Percentiles rank a stretch among this genome's conserved stretches.
Evolutionary conservation across 495 filamentous ascomycete species (phyloP).

Genomic region (Aspergillus mulundensis): DNA sequence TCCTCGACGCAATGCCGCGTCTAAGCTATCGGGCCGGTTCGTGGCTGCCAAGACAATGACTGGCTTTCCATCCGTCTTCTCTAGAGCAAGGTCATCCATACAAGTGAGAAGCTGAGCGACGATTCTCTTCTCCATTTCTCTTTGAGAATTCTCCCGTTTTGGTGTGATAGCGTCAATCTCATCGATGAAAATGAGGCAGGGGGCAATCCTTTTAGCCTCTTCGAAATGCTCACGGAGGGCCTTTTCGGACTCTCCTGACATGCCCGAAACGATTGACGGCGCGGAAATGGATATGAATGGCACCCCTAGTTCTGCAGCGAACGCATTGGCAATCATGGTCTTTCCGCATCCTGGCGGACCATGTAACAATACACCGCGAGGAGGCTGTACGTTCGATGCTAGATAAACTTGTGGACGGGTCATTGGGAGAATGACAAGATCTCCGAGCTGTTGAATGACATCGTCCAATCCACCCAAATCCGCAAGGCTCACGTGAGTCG

Average conservation of each 20-base stretch:
- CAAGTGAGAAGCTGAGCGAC: slow-evolving; percentile 90
- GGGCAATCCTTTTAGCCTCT: slow-evolving; percentile 80
- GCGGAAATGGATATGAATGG: slow-evolving; percentile 87
- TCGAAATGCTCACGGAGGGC: slow-evolving; percentile 87
- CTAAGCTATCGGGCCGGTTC: slow-evolving; percentile 85
- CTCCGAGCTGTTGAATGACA: slow-evolving; percentile 69
- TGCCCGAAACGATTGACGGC: slow-evolving; percentile 84
- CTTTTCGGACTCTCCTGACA: slow-evolving; percentile 96
- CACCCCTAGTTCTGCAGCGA: slow-evolving; percentile 78
- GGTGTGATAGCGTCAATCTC: slow-evolving; percentile 96
- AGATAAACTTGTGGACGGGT: slow-evolving; percentile 64
- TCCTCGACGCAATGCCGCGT: slow-evolving; percentile 79
- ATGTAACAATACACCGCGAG: slow-evolving; percentile 86
- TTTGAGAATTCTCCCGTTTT: slow-evolving; percentile 89
- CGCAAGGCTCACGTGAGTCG: slow-evolving; percentile 67
- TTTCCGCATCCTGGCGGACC: slow-evolving; percentile 95
- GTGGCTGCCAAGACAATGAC: slow-evolving; percentile 93
- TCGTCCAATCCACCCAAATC: slow-evolving; percentile 86
- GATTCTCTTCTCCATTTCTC: slow-evolving; percentile 96
- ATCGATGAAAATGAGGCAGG: slow-evolving; percentile 91
- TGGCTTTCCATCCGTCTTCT: slow-evolving; percentile 79
- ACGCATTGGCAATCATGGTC: slow-evolving; percentile 87
- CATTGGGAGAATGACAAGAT: slow-evolving; percentile 80
- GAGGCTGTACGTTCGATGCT: slow-evolving; percentile 59
- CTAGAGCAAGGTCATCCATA: slow-evolving; percentile 78